phyloP scores from a whole-genome alignment of 768 basidiomycete species.

The Megacollybia marginata region DNA sequence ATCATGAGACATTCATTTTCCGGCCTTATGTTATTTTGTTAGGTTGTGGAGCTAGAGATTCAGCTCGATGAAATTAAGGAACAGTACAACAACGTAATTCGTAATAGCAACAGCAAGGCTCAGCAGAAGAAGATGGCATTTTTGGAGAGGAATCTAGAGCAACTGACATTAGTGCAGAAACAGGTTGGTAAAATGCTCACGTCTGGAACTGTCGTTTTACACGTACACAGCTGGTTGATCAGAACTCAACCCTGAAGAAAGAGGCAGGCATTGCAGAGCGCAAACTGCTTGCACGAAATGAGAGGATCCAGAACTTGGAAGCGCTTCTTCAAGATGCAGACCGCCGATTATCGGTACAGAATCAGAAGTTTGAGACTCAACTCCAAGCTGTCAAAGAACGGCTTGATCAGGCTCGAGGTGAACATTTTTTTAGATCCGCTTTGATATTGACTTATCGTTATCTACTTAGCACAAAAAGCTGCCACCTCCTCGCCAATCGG shows the following conservation, averaged over 20 bases:
- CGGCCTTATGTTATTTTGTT: conserved; percentile 14
- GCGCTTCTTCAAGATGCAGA: conserved; percentile 90
- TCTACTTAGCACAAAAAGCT: conserved; percentile 66
- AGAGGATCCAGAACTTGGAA: conserved; percentile 96
- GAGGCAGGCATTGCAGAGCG: conserved; percentile 96
- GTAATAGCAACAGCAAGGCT: conserved; percentile 96
- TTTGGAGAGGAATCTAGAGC: conserved; percentile 93
- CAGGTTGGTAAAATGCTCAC: conserved; percentile 50
- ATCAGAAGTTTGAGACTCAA: conserved; percentile 93
- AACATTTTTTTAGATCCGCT: conserved; percentile 5
- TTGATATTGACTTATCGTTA: conserved; percentile 8
- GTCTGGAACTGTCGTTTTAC: not conserved
- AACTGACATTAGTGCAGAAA: conserved; percentile 92
- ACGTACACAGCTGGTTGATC: conserved; percentile 79
- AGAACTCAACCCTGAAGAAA: conserved; percentile 95
- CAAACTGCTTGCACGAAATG: conserved; percentile 92
- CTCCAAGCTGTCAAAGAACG: conserved; percentile 88
- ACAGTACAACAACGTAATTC: conserved; percentile 97
- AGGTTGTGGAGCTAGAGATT: conserved; percentile 99
- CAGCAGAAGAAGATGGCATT: conserved; percentile 99
- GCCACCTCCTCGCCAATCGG: conserved; percentile 63
- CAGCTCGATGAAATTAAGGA: conserved; percentile 98
- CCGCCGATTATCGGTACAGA: conserved; percentile 83
- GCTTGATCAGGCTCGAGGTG: conserved; percentile 88
- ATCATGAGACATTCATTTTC: conserved; percentile 7